Conservation (phyloP, 1,284 basidiomycete genomes). For the Trametes hirsuta region DNA sequence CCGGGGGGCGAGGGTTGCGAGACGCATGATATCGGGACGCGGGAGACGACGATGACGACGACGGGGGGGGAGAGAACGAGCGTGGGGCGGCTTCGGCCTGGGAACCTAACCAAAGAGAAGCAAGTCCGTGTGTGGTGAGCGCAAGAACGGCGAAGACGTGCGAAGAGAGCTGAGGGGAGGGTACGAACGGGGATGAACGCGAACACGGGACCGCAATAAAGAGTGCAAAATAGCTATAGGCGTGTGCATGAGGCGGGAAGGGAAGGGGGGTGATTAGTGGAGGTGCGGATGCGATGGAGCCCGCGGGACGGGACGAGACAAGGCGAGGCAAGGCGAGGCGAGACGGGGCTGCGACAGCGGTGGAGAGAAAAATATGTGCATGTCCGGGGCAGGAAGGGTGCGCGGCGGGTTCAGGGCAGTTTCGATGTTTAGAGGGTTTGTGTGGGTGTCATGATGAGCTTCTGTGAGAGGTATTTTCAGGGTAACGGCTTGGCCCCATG, state of each 20-base stretch:
- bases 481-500: background rate
- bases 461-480: constrained; percentile 10
- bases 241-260: background rate
- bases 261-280: background rate
- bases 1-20: background rate
- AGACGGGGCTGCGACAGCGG: background rate
- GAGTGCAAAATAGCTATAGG: constrained; percentile 5
- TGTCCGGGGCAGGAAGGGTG: constrained; percentile 4
- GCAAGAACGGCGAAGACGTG: background rate
- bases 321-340: background rate
- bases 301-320: background rate
- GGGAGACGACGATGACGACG: background rate
- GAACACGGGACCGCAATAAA: background rate
- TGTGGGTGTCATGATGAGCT: constrained; percentile 4
- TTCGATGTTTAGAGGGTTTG: background rate
- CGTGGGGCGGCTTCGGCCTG: background rate
- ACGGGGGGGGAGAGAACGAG: background rate
- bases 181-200: background rate
- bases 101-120: background rate
- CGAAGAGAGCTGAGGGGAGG: background rate
- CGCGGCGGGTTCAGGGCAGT: background rate
- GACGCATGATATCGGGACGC: background rate
- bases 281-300: background rate
- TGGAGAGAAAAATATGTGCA: background rate
- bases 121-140: constrained; percentile 7